Evolutionary conservation across 768 basidiomycete genomes (phyloP), one percentile per base, ranked within the genome.

Genomic region (Pholiota molesta): DNA sequence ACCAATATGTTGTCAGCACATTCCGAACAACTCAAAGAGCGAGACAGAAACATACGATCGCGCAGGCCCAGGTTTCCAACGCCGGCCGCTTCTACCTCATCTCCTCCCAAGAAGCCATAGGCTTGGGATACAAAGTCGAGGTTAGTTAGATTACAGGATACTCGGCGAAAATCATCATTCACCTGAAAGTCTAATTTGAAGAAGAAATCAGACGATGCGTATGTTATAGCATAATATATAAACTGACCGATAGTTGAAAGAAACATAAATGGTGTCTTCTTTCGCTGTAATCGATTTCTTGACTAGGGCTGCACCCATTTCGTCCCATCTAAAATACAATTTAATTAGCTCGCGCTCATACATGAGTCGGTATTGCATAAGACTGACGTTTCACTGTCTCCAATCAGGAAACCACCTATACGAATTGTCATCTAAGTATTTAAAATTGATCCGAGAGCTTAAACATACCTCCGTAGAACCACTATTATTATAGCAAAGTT

Each of bases 31-130:
- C 14, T 10, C 23, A 19, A 21, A 31, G 51, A 31, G 51, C 31
- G 9, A 28, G 37, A 17, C 9, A 11, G 39, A 17, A 63, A 71
- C 45, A 52, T 31, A 79, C 81, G 81, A 70, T 88, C 85, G 52
- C 73, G 75, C 7, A 87, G 71, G 10, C 86, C 86, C 16, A 85
- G 70, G 65, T 86, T 86, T 17, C 75, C 77, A 17, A 75, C 56
- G 1, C 76, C 76, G 8, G 77, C 78, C 0, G 66, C 73, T 55
- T 75, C 72, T 0, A 80, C 75, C 60, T 81, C 80, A 39, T 76
- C 67, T 16, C 80, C 68, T 7, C 74, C 75, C 17, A 81, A 54
- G 64, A 82, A 82, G 0, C 81, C 81, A 44, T 77, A 76, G 0
- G 75, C 79, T 63, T 53, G 14, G n/a, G 5, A 55, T 80, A 82